A percentile compares a stretch with the other conserved stretches of the same genome.
These are phyloP conservation scores for Vitis hybrid DNA, from an alignment of 177 flowering plant genomes.

Conservation along the genomic window DNA sequence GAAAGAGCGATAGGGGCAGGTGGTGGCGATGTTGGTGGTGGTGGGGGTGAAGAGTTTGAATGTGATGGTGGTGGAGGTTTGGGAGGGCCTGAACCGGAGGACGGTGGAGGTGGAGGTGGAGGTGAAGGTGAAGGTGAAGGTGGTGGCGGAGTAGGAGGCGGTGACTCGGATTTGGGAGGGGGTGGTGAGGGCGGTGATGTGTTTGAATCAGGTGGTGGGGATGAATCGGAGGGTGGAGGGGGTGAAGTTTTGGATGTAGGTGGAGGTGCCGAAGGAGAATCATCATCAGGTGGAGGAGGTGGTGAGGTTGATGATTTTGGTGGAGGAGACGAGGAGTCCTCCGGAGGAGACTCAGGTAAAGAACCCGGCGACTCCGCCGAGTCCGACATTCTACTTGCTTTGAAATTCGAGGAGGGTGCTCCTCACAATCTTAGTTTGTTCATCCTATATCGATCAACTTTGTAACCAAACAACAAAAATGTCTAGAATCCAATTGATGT, in stretches of 20 bases:
- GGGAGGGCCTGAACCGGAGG: neutral
- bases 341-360: too few species aligned
- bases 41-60: constrained; percentile 7
- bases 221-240: neutral
- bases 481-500: too few species aligned
- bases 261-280: neutral
- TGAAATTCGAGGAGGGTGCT: neutral
- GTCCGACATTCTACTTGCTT: constrained; percentile 13
- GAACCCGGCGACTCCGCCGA: constrained; percentile 23
- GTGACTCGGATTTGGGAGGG: neutral
- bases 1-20: constrained; percentile 1
- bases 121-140: constrained; percentile 12
- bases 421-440: neutral
- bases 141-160: constrained; percentile 4
- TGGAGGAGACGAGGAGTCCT: neutral
- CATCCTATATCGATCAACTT: too few species aligned
- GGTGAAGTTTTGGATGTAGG: neutral
- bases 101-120: constrained; percentile 15
- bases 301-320: neutral
- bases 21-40: constrained; percentile 22
- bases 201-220: neutral
- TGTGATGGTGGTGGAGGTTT: constrained; percentile 6
- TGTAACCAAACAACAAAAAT: too few species aligned
- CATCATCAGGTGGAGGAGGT: neutral
- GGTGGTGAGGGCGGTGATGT: neutral